Evolutionary conservation across 805 yeast genomes (phyloP), one percentile per base, ranked within the genome.

Genomic region (Wickerhamomyces bisporus): DNA sequence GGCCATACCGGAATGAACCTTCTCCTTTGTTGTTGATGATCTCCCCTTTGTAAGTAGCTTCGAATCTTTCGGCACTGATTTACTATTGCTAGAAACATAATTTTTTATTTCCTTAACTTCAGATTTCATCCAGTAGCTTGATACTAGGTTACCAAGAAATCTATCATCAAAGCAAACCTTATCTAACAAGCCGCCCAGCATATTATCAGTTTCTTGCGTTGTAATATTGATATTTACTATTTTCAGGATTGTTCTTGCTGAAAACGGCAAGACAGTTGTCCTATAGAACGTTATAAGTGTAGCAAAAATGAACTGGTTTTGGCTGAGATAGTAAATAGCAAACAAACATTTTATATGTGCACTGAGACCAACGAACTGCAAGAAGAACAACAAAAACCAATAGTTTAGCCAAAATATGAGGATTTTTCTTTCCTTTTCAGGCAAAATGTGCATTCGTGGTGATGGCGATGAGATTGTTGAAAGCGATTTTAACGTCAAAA

Each of bases 91-190:
- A n/a, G n/a, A n/a, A n/a, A n/a, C n/a, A n/a, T n/a, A n/a, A n/a
- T n/a, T n/a, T n/a, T n/a, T n/a, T n/a, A n/a, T n/a, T n/a, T n/a
- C n/a, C n/a, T n/a, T n/a, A n/a, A n/a, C n/a, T n/a, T n/a, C n/a
- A n/a, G n/a, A n/a, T n/a, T n/a, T n/a, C n/a, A n/a, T n/a, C n/a
- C n/a, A n/a, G n/a, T n/a, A 36, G 9, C 13, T 25, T 24, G 24
- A 21, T 3, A 38, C 12, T 7, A 32, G n/a, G 11, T 25, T 32
- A 12, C 26, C 17, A n/a, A 42, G 17, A 12, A 39, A 30, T 1
- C 26, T 31, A 6, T 19, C 6, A 29, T 39, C 45, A 30, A 42
- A 36, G 27, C 41, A 42, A 1, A 36, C 30, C 19, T 25, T 35
- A 19, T 26, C 15, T 3, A 42, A 15, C 2, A 39, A 17, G 3